Evolutionary conservation across 768 basidiomycete genomes (phyloP), one percentile per base, ranked within the genome.

Genomic region (Pholiota molesta): DNA sequence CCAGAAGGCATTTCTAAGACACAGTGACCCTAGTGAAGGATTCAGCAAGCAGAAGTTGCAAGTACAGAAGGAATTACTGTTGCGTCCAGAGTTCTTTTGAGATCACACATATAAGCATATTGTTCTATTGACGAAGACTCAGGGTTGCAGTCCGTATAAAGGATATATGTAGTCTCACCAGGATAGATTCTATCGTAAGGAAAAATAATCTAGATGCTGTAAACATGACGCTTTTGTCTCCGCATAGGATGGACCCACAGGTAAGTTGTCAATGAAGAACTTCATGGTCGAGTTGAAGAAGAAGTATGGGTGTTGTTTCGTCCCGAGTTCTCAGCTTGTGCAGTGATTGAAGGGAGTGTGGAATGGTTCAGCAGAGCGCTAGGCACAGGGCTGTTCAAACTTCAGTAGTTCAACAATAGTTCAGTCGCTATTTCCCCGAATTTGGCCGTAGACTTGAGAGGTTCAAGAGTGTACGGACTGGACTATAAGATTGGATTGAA

Each of bases 1-100:
- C 97, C 97, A 11, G 97, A 99, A 64, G 97, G 97, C 97, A 99
- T 99, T 80, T 99, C 97, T 39, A 99, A 84, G n/a, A 99, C 94
- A 73, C 97, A 98, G 68, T 99, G 97, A 54, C 97, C 97, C 95
- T 99, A 71, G 39, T 67, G 44, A 58, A 19, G 31, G 28, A 61
- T 51, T 40, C 52, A 42, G 47, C 29, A 55, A 26, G 44, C 21
- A 4, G 28, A 21, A 45, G 52, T n/a, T 16, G 52, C 11, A 55
- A 61, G 57, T 47, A 42, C 23, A 29, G 17, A 4, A n/a, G 40
- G 35, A 61, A 49, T 63, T 74, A 95, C 96, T 62, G 93, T 90
- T 37, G 95, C 96, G 77, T 99, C 97, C 17, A 99, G 84, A 1
- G 97, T 95, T 68, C 94, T 83, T 77, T 99, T 99, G 65, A 99